Evolutionary conservation across 1,284 basidiomycete species (phyloP), one percentile per base, ranked within the genome.

Genomic region (Amylostereum chailletii): DNA sequence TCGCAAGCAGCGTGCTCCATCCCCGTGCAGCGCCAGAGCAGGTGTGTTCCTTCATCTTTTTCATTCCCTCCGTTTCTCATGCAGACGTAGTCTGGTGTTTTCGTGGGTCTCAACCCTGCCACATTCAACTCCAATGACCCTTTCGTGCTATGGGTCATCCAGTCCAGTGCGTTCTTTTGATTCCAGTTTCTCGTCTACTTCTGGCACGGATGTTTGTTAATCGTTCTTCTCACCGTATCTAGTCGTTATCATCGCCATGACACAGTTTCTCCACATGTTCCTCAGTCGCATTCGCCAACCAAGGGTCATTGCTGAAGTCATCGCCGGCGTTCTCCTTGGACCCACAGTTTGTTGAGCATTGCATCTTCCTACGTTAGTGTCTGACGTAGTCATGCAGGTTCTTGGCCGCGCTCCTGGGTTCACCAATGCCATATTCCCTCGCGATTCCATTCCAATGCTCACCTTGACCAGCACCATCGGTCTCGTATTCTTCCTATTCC

Each of bases 401-500:
- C 76, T 86, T 72, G 84, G 89, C 3, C 80, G 78, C 42, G 89
- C 92, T 49, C 87, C 86, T 1, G 64, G 72, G 45, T 94, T 93
- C 69, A 73, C 75, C 5, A 53, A 70, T 3, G 66, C 67, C 34
- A 89, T 96, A 57, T 96, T 96, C 68, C 92, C 93, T 0, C n/a
- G 65, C 0, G 65, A 60, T 0, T 88, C 85, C 3, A 69, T 94
- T 51, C 75, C 86, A 5, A 71, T 85, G 55, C 81, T 98, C 48
- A 86, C 77, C 50, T 79, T 97, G 33, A 89, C 93, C 8, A 81
- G 86, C 27, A 93, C 83, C 50, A 82, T 97, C 52, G 95, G 95
- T 46, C 79, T 97, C 26, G 81, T 95, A 56, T 74, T 96, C 36
- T 94, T 92, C 69, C 77, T 95, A 8, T 94, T 94, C 70, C 72